Base-by-base conservation (phyloP, 2,329 filamentous ascomycete species). In the Trichoderma koningiopsis region DNA sequence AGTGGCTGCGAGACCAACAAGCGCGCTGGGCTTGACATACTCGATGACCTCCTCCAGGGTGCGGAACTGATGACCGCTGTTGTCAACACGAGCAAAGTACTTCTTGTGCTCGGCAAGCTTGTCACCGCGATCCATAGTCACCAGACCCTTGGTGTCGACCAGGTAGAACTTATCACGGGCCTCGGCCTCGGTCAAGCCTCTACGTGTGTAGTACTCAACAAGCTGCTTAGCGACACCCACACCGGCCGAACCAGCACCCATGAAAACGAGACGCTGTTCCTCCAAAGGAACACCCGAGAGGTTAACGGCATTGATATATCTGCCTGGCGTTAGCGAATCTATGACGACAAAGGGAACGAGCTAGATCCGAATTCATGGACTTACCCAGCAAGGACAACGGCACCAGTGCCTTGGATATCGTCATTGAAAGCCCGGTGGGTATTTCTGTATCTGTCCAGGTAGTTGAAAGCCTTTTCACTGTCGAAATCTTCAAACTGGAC, bases 401-500 rank as follows among this genome's bases (percentile, higher is more conserved):
- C 94, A 75, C 96, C 96, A 75, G 96, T 98, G 73, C 95, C 95
- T 84, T 98, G 95, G 78, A 99, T 96, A 79, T 99, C 95, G 78
- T 98, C 96, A 81, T 98, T 98, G 88, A 99, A 99, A 86, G 93
- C 96, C 81, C 92, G 94, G 85, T 97, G 95, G 73, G 86, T 88
- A 79, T 94, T 86, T 75, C 93, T 91, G 83, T 98, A 98, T 71
- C 93, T 89, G 79, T 96, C 92, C 52, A 98, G 88, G 76, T 96
- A 95, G 72, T 92, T 91, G 87, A 98, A 99, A 58, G 96, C 95
- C 82, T 90, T 90, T 74, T 88, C 86, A 77, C 95, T 97, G 85
- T 98, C 97, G 81, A 97, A 98, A 78, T 98, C 96, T 80, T 98
- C 95, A 76, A 97, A 98, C 79, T 98, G 96, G 72, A 98, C 92